phyloP scores from a whole-genome alignment of 257 asterid genomes.

The Petrea volubilis region DNA sequence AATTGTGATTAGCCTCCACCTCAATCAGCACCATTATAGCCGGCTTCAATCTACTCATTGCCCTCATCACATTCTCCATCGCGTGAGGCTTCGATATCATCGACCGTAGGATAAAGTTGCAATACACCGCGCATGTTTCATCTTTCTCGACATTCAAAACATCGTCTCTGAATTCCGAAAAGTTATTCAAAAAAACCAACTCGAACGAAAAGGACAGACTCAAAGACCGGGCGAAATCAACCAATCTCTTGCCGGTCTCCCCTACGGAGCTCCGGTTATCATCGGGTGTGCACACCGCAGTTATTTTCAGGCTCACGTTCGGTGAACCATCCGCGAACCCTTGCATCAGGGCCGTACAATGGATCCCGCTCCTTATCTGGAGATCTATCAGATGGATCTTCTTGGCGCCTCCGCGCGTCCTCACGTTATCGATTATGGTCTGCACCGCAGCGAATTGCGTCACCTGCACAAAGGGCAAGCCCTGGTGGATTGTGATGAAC shows the following conservation, averaged over 20 bases:
- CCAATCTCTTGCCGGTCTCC: constrained; percentile 48
- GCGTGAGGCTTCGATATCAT: constrained; percentile 49
- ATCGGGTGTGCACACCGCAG: constrained; percentile 49
- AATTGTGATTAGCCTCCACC: constrained; percentile 72
- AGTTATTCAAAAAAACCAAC: constrained; percentile 37
- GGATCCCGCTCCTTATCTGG: constrained; percentile 66
- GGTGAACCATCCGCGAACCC: constrained; percentile 43
- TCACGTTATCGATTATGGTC: constrained; percentile 46
- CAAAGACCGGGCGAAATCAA: constrained; percentile 50
- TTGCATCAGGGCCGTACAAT: constrained; percentile 65
- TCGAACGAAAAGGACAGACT: constrained; percentile 46
- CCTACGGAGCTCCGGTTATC: constrained; percentile 26
- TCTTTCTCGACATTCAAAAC: constrained; percentile 30
- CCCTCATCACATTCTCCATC: constrained; percentile 46
- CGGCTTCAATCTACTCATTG: constrained; percentile 43
- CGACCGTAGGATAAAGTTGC: constrained; percentile 42
- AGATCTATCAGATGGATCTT: constrained; percentile 69
- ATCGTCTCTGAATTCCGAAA: constrained; percentile 44
- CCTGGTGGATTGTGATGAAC: constrained; percentile 51
- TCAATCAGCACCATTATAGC: constrained; percentile 54
- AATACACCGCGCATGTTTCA: constrained; percentile 51
- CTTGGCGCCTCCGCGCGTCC: constrained; percentile 11
- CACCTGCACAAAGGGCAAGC: constrained; percentile 60
- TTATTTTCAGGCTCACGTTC: constrained; percentile 39
- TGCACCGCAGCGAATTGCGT: constrained; percentile 60